A percentile compares a stretch with the other conserved stretches of the same genome.
Evolutionary conservation across 495 filamentous ascomycete genomes (phyloP).

Genomic region (Podospora sp.): DNA sequence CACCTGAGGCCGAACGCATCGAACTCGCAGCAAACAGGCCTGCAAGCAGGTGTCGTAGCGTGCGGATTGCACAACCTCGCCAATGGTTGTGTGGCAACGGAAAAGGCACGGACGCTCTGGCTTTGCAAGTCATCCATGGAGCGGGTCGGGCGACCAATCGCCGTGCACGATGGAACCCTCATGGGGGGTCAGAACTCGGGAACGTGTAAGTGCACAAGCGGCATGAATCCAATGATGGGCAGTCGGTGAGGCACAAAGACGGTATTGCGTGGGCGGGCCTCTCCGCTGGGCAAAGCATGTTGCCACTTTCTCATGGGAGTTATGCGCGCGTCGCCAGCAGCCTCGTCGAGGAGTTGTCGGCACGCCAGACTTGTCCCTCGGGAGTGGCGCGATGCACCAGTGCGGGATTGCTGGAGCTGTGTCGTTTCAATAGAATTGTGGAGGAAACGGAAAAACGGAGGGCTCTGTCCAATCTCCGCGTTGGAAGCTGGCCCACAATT

Average conservation of each 20-base stretch:
- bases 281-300: neutral
- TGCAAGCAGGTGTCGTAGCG: slow-evolving; percentile 26
- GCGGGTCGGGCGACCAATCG: slow-evolving; percentile 14
- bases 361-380: neutral
- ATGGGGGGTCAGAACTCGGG: slow-evolving; percentile 23
- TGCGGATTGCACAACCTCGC: slow-evolving; percentile 15
- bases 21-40: slow-evolving; percentile 19
- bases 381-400: neutral
- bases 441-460: slow-evolving; percentile 2
- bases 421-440: neutral
- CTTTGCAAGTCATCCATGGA: slow-evolving; percentile 24
- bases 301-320: slow-evolving; percentile 8
- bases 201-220: slow-evolving; percentile 17
- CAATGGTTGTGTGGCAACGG: slow-evolving; percentile 17
- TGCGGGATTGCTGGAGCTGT: neutral
- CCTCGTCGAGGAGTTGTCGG: neutral
- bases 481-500: neutral
- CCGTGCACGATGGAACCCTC: neutral
- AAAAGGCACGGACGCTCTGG: slow-evolving; percentile 23
- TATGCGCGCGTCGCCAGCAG: neutral
- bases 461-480: neutral
- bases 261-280: neutral
- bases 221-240: slow-evolving; percentile 19
- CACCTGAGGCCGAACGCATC: slow-evolving; percentile 15
- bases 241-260: slow-evolving; percentile 16